Evolutionary conservation across 1,284 basidiomycete genomes (phyloP).

Genomic region (Filobasidium uniguttulatum): DNA sequence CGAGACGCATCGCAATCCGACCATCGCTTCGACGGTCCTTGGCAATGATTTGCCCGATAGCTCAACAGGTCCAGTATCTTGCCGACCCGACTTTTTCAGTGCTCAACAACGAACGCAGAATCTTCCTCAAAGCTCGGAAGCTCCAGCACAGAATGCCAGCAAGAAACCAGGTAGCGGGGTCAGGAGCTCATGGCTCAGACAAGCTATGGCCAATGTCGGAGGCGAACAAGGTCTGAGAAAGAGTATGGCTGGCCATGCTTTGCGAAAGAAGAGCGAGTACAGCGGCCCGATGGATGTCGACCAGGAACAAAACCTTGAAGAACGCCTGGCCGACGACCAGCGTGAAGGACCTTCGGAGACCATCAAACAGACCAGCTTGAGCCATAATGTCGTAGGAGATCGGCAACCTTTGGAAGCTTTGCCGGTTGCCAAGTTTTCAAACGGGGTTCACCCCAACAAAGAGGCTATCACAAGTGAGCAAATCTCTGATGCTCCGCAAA

Average conservation of each 20-base stretch:
- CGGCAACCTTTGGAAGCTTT: not conserved
- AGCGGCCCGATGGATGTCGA: slow-evolving; percentile 12
- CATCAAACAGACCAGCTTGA: no score
- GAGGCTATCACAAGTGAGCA: not conserved
- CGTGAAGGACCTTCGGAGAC: no score
- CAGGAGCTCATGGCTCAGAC: slow-evolving; percentile 3
- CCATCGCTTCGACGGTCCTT: no score
- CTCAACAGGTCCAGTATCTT: no score
- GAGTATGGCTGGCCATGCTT: slow-evolving; percentile 12
- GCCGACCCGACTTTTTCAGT: no score
- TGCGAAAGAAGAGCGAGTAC: slow-evolving; percentile 2
- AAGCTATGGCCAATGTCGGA: slow-evolving; percentile 9
- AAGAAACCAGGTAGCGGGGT: not conserved
- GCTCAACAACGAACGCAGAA: no score
- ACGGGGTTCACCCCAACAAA: not conserved
- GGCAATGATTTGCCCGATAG: no score
- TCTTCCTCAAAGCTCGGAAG: no score
- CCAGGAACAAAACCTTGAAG: slow-evolving; percentile 6
- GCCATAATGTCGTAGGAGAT: no score
- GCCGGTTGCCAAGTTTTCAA: not conserved
- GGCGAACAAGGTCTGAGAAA: slow-evolving; percentile 13
- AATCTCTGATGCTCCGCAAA: slow-evolving; percentile 6
- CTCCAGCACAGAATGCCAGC: not conserved
- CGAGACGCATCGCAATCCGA: no score
- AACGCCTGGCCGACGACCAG: not conserved